A percentile compares a stretch with the other conserved stretches of the same genome.
Evolutionary conservation across 352 stramenopile genomes (phyloP).

Genomic region (Achlya hypogyna): DNA sequence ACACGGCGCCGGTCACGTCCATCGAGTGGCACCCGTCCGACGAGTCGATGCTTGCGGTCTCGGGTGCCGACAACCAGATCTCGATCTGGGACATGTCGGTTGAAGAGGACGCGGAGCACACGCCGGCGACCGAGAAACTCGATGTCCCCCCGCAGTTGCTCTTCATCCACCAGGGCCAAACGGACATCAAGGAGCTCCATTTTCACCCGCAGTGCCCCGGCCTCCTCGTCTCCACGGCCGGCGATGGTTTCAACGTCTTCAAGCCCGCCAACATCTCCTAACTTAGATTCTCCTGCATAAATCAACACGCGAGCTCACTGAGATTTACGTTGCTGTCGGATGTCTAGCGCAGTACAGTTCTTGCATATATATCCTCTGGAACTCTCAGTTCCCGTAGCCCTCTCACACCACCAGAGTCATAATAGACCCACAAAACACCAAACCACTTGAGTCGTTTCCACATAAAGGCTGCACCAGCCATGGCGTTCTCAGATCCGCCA

Average conservation of each 20-base stretch:
- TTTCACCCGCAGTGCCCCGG: conserved; percentile 98
- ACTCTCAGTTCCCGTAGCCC: no score
- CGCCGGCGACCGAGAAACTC: conserved; percentile 45
- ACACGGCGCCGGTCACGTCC: conserved; percentile 94
- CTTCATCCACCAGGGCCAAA: conserved; percentile 99
- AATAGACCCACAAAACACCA: no score
- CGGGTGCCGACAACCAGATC: conserved; percentile 93
- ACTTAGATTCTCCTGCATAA: conserved; percentile 16
- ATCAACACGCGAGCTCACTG: no score
- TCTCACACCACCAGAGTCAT: no score
- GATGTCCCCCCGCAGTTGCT: conserved; percentile 97
- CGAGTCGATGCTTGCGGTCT: conserved; percentile 94
- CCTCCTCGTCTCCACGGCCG: conserved; percentile 93
- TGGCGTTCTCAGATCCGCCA: no score
- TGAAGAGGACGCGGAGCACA: conserved; percentile 90
- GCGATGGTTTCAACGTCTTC: conserved; percentile 97
- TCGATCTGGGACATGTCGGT: conserved; percentile 99
- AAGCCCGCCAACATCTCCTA: conserved; percentile 93
- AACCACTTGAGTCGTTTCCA: no score
- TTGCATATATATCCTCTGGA: no score
- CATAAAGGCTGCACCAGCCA: no score
- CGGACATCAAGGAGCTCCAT: conserved; percentile 98
- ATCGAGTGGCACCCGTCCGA: conserved; percentile 99
- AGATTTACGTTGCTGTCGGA: no score
- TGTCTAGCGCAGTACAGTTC: no score